phyloP scores from a whole-genome alignment of 192 early-diverging fungal genomes.

The Backusella morwellensis region DNA sequence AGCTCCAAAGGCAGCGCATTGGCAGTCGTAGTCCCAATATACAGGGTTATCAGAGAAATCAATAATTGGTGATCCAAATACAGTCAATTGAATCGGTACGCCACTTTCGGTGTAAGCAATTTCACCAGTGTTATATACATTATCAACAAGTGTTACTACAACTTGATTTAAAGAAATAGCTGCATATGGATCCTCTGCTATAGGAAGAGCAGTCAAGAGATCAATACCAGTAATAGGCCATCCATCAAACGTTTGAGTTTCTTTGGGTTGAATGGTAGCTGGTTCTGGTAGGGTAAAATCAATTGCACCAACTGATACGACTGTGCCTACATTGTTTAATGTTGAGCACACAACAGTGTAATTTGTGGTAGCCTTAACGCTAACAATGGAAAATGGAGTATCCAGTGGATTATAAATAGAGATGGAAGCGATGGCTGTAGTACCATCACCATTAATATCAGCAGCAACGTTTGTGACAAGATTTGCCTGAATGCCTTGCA shows the following conservation, averaged over 20 bases:
- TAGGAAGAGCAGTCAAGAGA: background rate
- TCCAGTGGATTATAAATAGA: conserved; percentile 30
- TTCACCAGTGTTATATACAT: background rate
- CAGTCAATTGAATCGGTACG: background rate
- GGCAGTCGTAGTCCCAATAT: background rate
- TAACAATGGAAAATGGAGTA: background rate
- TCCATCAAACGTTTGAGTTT: background rate
- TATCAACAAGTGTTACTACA: background rate
- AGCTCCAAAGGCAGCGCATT: background rate
- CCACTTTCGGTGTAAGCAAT: background rate
- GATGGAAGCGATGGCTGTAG: background rate
- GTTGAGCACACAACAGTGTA: background rate
- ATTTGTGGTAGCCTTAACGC: background rate
- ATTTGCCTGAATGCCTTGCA: conserved; percentile 47
- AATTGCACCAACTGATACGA: background rate
- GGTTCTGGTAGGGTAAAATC: background rate
- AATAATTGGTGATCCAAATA: background rate
- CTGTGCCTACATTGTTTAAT: background rate
- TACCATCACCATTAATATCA: background rate
- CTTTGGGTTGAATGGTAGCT: background rate
- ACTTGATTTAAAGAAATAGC: background rate
- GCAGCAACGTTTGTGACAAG: conserved; percentile 24
- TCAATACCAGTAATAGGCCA: background rate
- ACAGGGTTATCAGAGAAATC: background rate
- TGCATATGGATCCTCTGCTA: background rate